Base-by-base conservation (phyloP, 441 rosid genomes). In the Flueggea neowawraea region DNA sequence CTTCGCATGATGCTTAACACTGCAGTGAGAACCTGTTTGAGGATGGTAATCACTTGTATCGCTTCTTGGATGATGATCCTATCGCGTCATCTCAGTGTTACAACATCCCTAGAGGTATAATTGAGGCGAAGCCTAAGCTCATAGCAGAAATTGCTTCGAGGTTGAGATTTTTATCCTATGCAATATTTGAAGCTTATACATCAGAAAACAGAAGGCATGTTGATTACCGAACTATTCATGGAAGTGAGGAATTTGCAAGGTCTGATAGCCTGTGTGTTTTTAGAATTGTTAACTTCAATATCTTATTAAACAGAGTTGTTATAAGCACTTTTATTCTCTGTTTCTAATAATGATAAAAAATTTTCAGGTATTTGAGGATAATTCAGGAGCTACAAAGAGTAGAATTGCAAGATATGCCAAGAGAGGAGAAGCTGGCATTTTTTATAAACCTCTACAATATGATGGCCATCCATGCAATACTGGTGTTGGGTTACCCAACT, bases 171-270 rank as follows among this genome's bases (percentile, higher is more conserved):
- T 53, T 92, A 69, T 83, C 78, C n/a, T 68, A 56, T 71, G 91
- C 85, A 32, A 86, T 92, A 36, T 81, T 82, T 66, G 96, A 89
- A 75, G 90, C 95, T 55, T 92, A 83, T 76, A 72, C 75, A 67
- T 86, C 90, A 3, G 84, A 72, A 61, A 90, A 86, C 78, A 95
- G 96, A 48, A 86, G 68, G 79, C 96, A 90, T 74, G 85, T 90
- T 31, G 92, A 90, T 75, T 90, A 92, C 61, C 81, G 84, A 84
- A 90, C 83, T 62, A 81, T 92, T 68, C 91, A 88, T 78, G 98
- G 96, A 55, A 92, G 95, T 69, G 98, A 89, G 77, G 96, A 89
- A 75, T 92, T 89, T 72, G 95, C 95, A 67, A 86, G 98, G 98
- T 91, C 55, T 68, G 78, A 58, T 39, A 36, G 16, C 61, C 11